A percentile compares a stretch with the other conserved stretches of the same genome.
phyloP scores from a whole-genome alignment of 805 yeast species.

The Wickerhamomyces sydowiorum region DNA sequence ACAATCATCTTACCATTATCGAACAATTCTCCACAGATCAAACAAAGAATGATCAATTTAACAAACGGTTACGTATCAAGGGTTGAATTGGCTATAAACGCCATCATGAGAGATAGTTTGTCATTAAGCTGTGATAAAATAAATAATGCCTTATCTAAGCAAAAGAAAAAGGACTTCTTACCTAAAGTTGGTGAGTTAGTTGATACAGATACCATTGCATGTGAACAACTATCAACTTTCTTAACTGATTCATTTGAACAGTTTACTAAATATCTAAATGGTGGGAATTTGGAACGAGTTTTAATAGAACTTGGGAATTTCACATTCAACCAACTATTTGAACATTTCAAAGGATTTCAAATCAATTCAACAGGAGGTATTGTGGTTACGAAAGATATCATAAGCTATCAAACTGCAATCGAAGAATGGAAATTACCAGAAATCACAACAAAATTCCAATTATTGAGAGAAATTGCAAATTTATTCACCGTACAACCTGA shows the following conservation, averaged over 20 bases:
- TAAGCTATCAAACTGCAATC: conserved; percentile 63
- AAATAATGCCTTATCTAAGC: conserved; percentile 48
- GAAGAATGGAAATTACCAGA: conserved; percentile 63
- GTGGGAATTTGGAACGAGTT: conserved; percentile 44
- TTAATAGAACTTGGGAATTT: conserved; percentile 52
- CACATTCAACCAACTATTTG: conserved; percentile 52
- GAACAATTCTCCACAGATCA: conserved; percentile 48
- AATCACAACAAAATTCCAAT: conserved; percentile 56
- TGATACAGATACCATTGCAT: conserved; percentile 66
- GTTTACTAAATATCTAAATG: conserved; percentile 31
- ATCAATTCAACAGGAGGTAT: conserved; percentile 82
- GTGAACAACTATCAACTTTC: conserved; percentile 55
- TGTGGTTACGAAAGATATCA: conserved; percentile 75
- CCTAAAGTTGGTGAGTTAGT: conserved; percentile 35
- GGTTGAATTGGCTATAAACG: conserved; percentile 61
- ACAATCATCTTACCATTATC: conserved; percentile 74
- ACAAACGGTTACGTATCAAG: conserved; percentile 56
- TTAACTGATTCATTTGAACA: conserved; percentile 37
- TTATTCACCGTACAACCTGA: conserved; percentile 82
- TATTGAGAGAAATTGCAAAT: conserved; percentile 77
- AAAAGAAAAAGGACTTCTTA: conserved; percentile 68
- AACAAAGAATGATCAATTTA: conserved; percentile 52
- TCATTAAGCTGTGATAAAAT: conserved; percentile 49
- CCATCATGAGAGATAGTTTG: conserved; percentile 54
- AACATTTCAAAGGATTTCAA: conserved; percentile 68